Evolutionary conservation across 495 filamentous ascomycete genomes (phyloP).

Genomic region (Penicillium canescens): DNA sequence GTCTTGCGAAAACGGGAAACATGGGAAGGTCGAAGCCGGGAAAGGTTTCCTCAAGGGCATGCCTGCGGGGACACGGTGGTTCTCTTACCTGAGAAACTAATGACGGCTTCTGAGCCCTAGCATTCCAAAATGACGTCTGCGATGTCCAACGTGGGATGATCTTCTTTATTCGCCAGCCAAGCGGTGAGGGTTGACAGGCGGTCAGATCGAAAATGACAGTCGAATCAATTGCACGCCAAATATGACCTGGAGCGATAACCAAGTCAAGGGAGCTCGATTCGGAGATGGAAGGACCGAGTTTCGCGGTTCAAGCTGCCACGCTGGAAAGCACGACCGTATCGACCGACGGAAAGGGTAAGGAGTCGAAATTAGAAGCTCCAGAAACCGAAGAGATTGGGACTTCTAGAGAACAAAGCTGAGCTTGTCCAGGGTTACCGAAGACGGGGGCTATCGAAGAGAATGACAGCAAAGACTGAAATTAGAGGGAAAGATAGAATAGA

Average conservation of each 20-base stretch:
- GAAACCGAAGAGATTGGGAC: slow-evolving; percentile 4
- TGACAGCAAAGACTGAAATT: slow-evolving; percentile 34
- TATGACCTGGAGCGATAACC: slow-evolving; percentile 11
- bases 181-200: slow-evolving; percentile 10
- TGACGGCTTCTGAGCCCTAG: slow-evolving; percentile 19
- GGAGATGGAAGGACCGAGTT: slow-evolving; percentile 40
- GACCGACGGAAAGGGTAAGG: slow-evolving; percentile 9
- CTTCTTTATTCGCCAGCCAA: slow-evolving; percentile 19
- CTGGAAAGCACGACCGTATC: slow-evolving; percentile 15
- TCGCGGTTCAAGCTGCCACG: slow-evolving; percentile 29
- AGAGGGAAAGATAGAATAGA: slow-evolving; percentile 26
- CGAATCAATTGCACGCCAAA: slow-evolving; percentile 22
- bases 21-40: background rate
- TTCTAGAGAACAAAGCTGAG: slow-evolving; percentile 12
- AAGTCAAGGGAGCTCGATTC: slow-evolving; percentile 25
- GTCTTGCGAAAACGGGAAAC: slow-evolving; percentile 6
- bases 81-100: slow-evolving; percentile 31
- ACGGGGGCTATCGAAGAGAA: slow-evolving; percentile 35
- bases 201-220: slow-evolving; percentile 8
- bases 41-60: background rate
- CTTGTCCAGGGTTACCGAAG: slow-evolving; percentile 10
- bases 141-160: slow-evolving; percentile 26
- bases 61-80: background rate
- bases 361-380: slow-evolving; percentile 9
- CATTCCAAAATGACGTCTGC: slow-evolving; percentile 35